phyloP scores from a whole-genome alignment of 129 eudicot genomes.

The Ambrosia trifida region DNA sequence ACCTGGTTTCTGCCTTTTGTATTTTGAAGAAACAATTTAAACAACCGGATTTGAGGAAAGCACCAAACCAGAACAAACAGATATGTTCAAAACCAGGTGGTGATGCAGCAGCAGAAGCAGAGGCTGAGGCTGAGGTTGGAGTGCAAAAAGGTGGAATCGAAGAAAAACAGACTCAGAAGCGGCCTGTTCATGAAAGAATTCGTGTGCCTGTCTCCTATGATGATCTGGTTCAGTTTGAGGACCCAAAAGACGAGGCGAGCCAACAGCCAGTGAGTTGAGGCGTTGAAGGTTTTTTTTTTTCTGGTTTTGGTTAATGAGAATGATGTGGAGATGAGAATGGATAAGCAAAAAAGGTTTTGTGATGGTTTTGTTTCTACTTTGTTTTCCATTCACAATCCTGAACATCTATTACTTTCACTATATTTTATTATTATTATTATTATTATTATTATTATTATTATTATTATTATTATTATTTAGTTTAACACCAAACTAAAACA shows the following conservation, averaged over 20 bases:
- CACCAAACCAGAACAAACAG: conserved; percentile 22
- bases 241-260: conserved; percentile 36
- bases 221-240: conserved; percentile 56
- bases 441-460: too few relatives aligned
- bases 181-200: conserved; percentile 68
- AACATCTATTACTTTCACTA: neutral
- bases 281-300: conserved; percentile 10
- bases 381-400: neutral
- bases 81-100: conserved; percentile 16
- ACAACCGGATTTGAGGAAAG: conserved; percentile 35
- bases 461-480: too few relatives aligned
- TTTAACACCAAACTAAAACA: too few relatives aligned
- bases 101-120: conserved; percentile 24
- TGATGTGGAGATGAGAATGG: conserved; percentile 17
- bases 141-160: conserved; percentile 31
- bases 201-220: conserved; percentile 83
- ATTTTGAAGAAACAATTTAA: conserved; percentile 72
- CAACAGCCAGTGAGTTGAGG: conserved; percentile 13
- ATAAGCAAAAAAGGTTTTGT: conserved; percentile 20
- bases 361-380: conserved; percentile 9
- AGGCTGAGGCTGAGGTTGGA: conserved; percentile 16
- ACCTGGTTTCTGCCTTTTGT: neutral
- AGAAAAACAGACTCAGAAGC: conserved; percentile 37
- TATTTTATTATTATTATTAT: too few relatives aligned
- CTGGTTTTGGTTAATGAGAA: neutral